phyloP scores from a whole-genome alignment of 2,329 filamentous ascomycete species.

The Bipolaris cookei region DNA sequence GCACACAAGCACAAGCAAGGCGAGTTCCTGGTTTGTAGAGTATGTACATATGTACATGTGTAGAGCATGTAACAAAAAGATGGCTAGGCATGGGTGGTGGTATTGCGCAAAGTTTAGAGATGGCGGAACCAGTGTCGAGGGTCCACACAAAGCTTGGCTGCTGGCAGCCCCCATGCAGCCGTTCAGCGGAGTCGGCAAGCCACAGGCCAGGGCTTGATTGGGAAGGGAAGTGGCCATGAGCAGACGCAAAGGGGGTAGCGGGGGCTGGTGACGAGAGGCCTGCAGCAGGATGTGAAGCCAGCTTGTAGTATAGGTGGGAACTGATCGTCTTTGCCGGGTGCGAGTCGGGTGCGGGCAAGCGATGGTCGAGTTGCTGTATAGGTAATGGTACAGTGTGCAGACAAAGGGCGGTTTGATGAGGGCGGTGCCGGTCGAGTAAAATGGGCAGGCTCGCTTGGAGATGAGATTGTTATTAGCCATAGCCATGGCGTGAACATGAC shows the following conservation, averaged over 20 bases:
- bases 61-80: constrained; percentile 14
- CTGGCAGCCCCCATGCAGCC: constrained; percentile 26
- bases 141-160: constrained; percentile 34
- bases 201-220: constrained; percentile 9
- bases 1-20: constrained; percentile 24
- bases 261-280: neutral
- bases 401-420: too few species aligned
- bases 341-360: constrained; percentile 7
- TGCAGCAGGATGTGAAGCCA: neutral
- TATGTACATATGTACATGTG: neutral
- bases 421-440: constrained; percentile 1
- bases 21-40: constrained; percentile 2
- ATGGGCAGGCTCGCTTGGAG: neutral
- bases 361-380: constrained; percentile 2
- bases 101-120: constrained; percentile 17
- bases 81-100: constrained; percentile 9
- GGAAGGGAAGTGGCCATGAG: constrained; percentile 4
- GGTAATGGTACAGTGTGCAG: neutral
- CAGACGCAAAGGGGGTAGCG: constrained; percentile 2
- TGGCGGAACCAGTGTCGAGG: constrained; percentile 6
- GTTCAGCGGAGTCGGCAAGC: constrained; percentile 19
- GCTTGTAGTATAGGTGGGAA: neutral
- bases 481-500: neutral
- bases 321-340: neutral
- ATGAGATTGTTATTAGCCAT: neutral